Percentiles rank a stretch among this genome's conserved stretches.
phyloP scores from a whole-genome alignment of 2,329 filamentous ascomycete species.

The Cladosporium colombiae region DNA sequence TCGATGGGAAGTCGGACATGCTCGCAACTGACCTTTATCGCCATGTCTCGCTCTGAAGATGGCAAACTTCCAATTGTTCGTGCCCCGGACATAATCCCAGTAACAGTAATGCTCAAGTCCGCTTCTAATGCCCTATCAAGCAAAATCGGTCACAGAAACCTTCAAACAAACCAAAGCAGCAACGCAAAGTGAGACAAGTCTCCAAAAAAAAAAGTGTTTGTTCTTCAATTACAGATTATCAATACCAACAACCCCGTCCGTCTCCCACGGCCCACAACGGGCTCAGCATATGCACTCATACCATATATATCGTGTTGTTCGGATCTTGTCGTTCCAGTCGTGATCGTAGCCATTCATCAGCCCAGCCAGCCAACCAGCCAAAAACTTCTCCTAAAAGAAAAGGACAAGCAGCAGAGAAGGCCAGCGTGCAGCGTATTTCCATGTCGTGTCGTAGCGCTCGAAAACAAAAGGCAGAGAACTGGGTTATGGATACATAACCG shows the following conservation, averaged over 20 bases:
- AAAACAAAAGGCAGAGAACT: neutral
- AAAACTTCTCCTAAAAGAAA: no score
- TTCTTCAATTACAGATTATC: slow-evolving; percentile 20
- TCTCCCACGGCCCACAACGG: neutral
- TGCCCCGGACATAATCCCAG: neutral
- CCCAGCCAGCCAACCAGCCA: neutral
- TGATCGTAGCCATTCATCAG: slow-evolving; percentile 1
- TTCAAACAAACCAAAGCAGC: neutral
- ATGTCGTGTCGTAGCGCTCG: neutral
- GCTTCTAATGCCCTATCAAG: no score
- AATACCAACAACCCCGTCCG: neutral
- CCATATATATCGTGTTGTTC: slow-evolving; percentile 9
- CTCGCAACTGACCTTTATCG: neutral
- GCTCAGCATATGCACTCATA: slow-evolving; percentile 15
- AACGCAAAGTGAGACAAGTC: neutral
- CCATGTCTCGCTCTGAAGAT: neutral
- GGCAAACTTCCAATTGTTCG: neutral
- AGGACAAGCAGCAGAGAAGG: neutral
- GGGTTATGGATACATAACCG: neutral
- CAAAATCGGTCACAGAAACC: no score
- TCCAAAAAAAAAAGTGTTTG: neutral
- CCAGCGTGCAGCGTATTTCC: neutral
- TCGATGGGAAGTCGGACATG: neutral
- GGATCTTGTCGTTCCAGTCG: neutral
- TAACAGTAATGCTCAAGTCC: neutral